These are phyloP conservation scores for Microcyclospora tardicrescens DNA, from an alignment of 2,329 filamentous ascomycete genomes.

Conservation along the genomic window DNA sequence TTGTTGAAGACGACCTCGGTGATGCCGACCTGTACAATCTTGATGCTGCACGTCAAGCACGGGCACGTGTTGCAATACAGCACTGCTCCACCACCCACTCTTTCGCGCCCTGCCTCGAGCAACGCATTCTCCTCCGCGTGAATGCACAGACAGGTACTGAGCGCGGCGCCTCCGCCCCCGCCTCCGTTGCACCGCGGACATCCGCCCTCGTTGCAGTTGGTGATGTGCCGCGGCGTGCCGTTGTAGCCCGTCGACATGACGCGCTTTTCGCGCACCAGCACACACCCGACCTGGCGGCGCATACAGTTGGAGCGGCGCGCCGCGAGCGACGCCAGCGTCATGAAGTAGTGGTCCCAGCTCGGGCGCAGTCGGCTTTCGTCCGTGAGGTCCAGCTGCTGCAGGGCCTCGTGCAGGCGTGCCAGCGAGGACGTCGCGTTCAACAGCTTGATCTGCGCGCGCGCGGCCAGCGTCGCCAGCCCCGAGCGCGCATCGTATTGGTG, in stretches of 20 bases:
- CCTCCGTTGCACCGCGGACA: constrained; percentile 70
- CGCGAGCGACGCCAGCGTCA: constrained; percentile 86
- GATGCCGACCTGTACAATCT: constrained; percentile 94
- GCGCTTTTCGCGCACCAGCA: constrained; percentile 70
- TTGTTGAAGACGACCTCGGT: constrained; percentile 90
- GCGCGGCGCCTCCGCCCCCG: constrained; percentile 50
- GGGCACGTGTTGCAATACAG: constrained; percentile 61
- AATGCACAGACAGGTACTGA: constrained; percentile 87
- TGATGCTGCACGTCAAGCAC: constrained; percentile 94
- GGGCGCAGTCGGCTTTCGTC: constrained; percentile 71
- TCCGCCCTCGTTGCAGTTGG: constrained; percentile 85
- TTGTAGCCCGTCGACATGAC: constrained; percentile 97
- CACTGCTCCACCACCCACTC: constrained; percentile 68
- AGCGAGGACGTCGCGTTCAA: constrained; percentile 71
- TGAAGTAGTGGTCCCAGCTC: constrained; percentile 95
- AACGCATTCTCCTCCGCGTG: constrained; percentile 97
- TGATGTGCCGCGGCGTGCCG: constrained; percentile 79
- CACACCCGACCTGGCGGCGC: constrained; percentile 92
- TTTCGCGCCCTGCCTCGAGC: constrained; percentile 81
- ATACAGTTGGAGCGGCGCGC: constrained; percentile 92
- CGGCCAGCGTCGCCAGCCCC: constrained; percentile 64
- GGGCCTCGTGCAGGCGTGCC: constrained; percentile 55
- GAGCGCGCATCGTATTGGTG: constrained; percentile 51
- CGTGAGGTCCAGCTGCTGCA: constrained; percentile 62
- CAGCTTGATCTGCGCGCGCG: constrained; percentile 69